Evolutionary conservation across 2,329 filamentous ascomycete species (phyloP).

Genomic region (Aspergillus aculeatinus): DNA sequence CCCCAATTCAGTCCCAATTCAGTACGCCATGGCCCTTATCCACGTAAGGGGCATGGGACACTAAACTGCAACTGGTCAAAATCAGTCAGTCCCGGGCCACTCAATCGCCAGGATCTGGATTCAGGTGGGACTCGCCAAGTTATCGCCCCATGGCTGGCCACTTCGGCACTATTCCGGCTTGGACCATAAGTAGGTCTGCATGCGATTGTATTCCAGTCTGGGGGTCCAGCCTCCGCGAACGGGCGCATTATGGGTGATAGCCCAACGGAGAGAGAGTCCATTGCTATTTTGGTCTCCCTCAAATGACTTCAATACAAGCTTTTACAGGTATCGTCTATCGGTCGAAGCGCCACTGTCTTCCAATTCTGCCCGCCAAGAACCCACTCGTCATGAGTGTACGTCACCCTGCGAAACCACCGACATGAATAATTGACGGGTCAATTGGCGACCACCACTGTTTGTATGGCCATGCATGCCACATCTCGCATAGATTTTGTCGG

Average conservation of each 20-base stretch:
- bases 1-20: too few species aligned
- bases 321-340: neutral
- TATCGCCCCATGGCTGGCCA: neutral
- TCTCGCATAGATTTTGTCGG: neutral
- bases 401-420: conserved; percentile 1
- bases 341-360: neutral
- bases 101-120: conserved; percentile 6
- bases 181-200: neutral
- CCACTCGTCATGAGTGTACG: conserved; percentile 8
- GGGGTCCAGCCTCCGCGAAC: neutral
- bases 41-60: conserved; percentile 7
- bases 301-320: neutral
- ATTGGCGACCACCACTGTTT: neutral
- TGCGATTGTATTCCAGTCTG: neutral
- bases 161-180: conserved; percentile 1
- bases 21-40: conserved; percentile 1
- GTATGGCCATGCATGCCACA: neutral
- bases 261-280: neutral
- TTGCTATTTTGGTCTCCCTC: neutral
- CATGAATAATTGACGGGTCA: conserved; percentile 3
- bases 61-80: neutral
- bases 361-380: conserved; percentile 1
- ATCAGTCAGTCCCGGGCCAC: neutral
- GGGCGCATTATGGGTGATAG: neutral
- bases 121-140: neutral